Evolutionary conservation across 208 protist species (phyloP).

Genomic region (Crithidia sp.): DNA sequence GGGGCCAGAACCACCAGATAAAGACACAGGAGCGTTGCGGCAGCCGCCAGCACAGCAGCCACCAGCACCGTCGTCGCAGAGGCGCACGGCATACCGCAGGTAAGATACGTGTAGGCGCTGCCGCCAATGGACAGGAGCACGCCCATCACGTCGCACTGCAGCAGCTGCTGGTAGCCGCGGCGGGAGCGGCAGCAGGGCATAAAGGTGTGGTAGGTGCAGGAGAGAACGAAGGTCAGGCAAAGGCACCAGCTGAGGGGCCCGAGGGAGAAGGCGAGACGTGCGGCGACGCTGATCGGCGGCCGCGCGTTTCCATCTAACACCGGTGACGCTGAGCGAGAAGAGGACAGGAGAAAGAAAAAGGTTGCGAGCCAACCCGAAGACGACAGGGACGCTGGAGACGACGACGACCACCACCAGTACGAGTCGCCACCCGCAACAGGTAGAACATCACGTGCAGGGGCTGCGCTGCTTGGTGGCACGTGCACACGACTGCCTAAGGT

Average conservation of each 20-base stretch:
- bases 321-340: not conserved
- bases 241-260: conserved; percentile 24
- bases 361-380: not conserved
- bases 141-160: conserved; percentile 64
- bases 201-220: conserved; percentile 61
- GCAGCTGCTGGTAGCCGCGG: conserved; percentile 52
- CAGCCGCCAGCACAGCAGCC: conserved; percentile 14
- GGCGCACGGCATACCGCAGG: conserved; percentile 44
- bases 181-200: conserved; percentile 56
- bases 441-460: conserved; percentile 1
- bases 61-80: not conserved
- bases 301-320: not conserved
- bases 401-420: not conserved
- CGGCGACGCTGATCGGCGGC: conserved; percentile 6
- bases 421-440: not conserved
- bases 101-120: conserved; percentile 55
- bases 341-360: not conserved
- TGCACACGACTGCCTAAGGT: not conserved
- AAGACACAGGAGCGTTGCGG: conserved; percentile 28
- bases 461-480: conserved; percentile 7
- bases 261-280: conserved; percentile 26
- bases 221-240: conserved; percentile 59
- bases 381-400: not conserved
- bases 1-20: conserved; percentile 40
- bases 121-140: conserved; percentile 49